phyloP scores from a whole-genome alignment of 805 yeast species.

The Ogataea kodamae region DNA sequence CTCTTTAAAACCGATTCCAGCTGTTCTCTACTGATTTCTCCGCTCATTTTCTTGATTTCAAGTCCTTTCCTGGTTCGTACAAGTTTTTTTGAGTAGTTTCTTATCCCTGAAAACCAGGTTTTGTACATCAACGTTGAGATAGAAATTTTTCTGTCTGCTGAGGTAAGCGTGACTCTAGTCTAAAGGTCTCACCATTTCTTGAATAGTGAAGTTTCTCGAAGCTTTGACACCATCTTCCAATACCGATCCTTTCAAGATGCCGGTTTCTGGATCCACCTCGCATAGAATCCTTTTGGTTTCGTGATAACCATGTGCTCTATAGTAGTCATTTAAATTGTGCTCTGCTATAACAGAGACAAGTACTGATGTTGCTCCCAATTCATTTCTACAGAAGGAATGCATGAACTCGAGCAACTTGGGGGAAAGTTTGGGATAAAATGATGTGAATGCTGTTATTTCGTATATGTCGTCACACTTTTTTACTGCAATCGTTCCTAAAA shows the following conservation, averaged over 20 bases:
- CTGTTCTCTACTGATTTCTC: conserved; percentile 71
- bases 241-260: conserved; percentile 13
- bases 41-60: conserved; percentile 20
- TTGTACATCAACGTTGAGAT: conserved; percentile 6
- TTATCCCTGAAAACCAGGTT: conserved; percentile 13
- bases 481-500: conserved; percentile 36
- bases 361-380: conserved; percentile 21
- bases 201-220: conserved; percentile 38
- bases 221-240: conserved; percentile 41
- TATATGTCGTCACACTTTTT: conserved; percentile 26
- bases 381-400: conserved; percentile 13
- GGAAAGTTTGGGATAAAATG: conserved; percentile 42
- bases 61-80: conserved; percentile 16
- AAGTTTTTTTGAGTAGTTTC: conserved; percentile 16
- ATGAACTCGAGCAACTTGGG: conserved; percentile 21
- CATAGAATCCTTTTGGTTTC: conserved; percentile 25
- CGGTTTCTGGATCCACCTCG: conserved; percentile 24
- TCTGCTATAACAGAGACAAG: conserved; percentile 45
- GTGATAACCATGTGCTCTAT: conserved; percentile 40
- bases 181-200: conserved; percentile 27
- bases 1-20: conserved; percentile 90
- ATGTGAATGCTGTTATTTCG: conserved; percentile 53
- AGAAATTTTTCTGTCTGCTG: conserved; percentile 9
- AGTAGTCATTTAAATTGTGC: conserved; percentile 47
- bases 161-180: conserved; percentile 8